Evolutionary conservation across 495 filamentous ascomycete genomes (phyloP), one percentile per base, ranked within the genome.

Genomic region (Chaetomidium leptoderma): DNA sequence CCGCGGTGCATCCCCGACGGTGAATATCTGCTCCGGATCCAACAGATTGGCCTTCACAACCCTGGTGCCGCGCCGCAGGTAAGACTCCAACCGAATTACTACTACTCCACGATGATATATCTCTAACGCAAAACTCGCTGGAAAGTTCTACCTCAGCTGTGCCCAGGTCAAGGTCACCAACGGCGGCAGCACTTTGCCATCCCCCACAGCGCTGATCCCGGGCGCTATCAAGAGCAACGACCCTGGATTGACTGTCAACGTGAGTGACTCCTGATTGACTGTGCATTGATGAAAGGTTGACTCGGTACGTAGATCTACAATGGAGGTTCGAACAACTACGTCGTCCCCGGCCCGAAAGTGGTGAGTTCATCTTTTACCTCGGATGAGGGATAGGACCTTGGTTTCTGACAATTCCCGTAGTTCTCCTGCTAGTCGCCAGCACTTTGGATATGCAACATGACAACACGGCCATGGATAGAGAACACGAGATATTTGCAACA

Each of bases 31-130:
- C 69, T 86, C 36, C 75, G 83, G 10, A 80, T 81, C 51, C 81
- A 86, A 62, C 76, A 79, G 43, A 73, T 85, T n/a, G 82, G 75
- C 7, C 74, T 83, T 63, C 81, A 85, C 69, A 84, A 83, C 30
- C 77, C 72, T 70, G 78, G 43, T 58, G 37, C 77, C 57, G 51
- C 61, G 2, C 74, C 72, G 23, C 74, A 75, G 62, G 61, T 63
- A 48, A 8, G 39, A 13, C 16, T 48, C 19, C 2, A 8, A n/a
- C 14, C 8, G 6, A 7, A 72, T 73, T 29, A 9, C 8, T 11
- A 13, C 16, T 40, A 8, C 11, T 30, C 24, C 2, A 26, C 24
- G 1, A 53, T n/a, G n/a, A n/a, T n/a, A n/a, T 4, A 1, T n/a
- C 11, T 1, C 9, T 1, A 3, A 13, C 14, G 30, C 3, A 3